Conservation (phyloP, 441 rosid genomes). For the Pelargonium myrrhifolium region DNA sequence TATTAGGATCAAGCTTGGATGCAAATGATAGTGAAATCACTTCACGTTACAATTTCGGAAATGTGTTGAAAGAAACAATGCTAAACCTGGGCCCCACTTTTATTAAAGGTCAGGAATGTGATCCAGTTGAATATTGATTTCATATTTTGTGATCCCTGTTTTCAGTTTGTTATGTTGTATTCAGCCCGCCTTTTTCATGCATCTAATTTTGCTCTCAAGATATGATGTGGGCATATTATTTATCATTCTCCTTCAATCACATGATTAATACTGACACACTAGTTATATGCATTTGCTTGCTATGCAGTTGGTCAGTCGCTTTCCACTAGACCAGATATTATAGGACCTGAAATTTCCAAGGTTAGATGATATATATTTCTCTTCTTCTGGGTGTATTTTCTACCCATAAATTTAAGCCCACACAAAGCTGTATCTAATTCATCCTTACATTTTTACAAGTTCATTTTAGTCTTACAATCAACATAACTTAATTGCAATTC, state of each 20-base stretch:
- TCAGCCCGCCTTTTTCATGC: constrained; percentile 12
- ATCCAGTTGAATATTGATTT: constrained; percentile 17
- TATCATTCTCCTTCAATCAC: constrained; percentile 28
- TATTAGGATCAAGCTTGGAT: constrained; percentile 28
- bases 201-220: constrained; percentile 22
- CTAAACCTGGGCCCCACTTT: constrained; percentile 88
- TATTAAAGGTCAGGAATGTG: constrained; percentile 63
- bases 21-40: constrained; percentile 32
- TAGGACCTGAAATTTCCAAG: constrained; percentile 86
- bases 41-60: constrained; percentile 60
- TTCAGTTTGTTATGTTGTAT: constrained; percentile 9
- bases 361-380: constrained; percentile 34
- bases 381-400: not conserved
- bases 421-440: not conserved
- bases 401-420: not conserved
- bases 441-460: not conserved
- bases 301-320: constrained; percentile 96
- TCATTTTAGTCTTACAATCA: not conserved
- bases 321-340: constrained; percentile 92
- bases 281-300: constrained; percentile 41
- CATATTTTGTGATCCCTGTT: not conserved
- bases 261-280: constrained; percentile 26
- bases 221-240: constrained; percentile 29
- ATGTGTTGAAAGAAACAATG: constrained; percentile 77
- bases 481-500: not conserved